Evolutionary conservation across 495 filamentous ascomycete species (phyloP), one percentile per base, ranked within the genome.

Genomic region (Xylaria telfairii): DNA sequence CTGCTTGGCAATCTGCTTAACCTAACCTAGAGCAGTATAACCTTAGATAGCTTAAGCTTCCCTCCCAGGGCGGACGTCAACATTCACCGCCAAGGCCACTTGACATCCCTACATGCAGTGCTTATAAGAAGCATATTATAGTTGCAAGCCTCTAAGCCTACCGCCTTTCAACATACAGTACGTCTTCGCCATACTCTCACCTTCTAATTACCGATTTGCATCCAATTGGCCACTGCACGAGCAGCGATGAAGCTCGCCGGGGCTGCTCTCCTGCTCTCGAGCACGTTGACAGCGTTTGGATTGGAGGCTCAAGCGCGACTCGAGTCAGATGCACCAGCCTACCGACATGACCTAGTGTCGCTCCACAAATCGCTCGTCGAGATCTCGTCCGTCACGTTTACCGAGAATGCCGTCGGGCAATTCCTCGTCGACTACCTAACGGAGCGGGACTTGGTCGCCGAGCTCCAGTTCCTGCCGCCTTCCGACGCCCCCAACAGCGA

Each of bases 291-390:
- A 59, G 74, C 63, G 46, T 60, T 74, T 6, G 66, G 69, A 54
- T 67, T 54, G 37, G 68, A 69, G 56, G 63, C 61, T 21, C 73
- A 70, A 21, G 53, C 67, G 30, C 66, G 53, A 53, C 68, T 73
- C 17, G 37, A 10, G 19, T 28, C 41, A 49, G 26, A 69, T 32
- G 75, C 74, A 7, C 77, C 82, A 1, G 37, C 74, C 7, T 85
- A 85, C 70, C 81, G 84, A 62, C 65, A 73, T 10, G 57, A 75
- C 12, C 85, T 98, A n/a, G 88, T 97, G 65, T 85, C 87, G 21
- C 86, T 98, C 8, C 96, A 98, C 81, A 87, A 89, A 49, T 82
- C 87, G 28, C 89, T 99, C 9, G 87, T 97, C 47, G 82, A 92
- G 65, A 91, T 92, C 60, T 83, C 90, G 49, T 97, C 94, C 9